Evolutionary conservation across 768 basidiomycete genomes (phyloP), one percentile per base, ranked within the genome.

Genomic region (Tylopilus sp.): DNA sequence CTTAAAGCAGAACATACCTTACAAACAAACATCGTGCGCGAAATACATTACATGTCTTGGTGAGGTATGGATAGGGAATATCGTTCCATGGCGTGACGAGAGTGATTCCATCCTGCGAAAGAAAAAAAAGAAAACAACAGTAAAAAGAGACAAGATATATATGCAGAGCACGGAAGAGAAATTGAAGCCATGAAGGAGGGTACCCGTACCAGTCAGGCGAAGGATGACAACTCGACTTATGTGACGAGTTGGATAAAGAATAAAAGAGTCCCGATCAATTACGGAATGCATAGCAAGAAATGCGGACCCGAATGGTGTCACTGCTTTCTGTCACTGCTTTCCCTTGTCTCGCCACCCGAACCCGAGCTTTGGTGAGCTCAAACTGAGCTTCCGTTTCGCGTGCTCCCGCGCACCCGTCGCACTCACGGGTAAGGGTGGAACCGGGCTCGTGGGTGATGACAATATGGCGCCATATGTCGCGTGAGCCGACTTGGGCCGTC

Each of bases 321-420:
- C n/a, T n/a, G n/a, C n/a, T n/a, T n/a, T 26, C 25, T 40, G 43
- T 51, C 47, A 30, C 21, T 74, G 71, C 62, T 74, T 75, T 30
- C 72, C 64, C 65, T 70, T 81, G 48, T 83, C 79, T 64, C 78
- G 66, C 75, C 77, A 71, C 75, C 79, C 62, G 55, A 88, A 79
- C 44, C 71, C 73, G 2, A 79, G 70, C 57, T 81, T 80, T 44
- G 83, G 80, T 44, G 79, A 75, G 21, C 77, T 77, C 50, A 89
- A 65, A 64, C 88, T 90, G 68, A 90, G 67, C 71, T 90, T 89
- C 49, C 86, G 74, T 60, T 72, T 76, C 52, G 80, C 72, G 38
- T 48, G 48, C 28, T 71, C 79, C 50, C 70, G 54, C n/a, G 61
- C 50, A 39, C 49, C 58, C 18, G 60, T 38, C 43, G 17, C 54